phyloP scores from a whole-genome alignment of 2,329 filamentous ascomycete species.

The Coleophoma cylindrospora region DNA sequence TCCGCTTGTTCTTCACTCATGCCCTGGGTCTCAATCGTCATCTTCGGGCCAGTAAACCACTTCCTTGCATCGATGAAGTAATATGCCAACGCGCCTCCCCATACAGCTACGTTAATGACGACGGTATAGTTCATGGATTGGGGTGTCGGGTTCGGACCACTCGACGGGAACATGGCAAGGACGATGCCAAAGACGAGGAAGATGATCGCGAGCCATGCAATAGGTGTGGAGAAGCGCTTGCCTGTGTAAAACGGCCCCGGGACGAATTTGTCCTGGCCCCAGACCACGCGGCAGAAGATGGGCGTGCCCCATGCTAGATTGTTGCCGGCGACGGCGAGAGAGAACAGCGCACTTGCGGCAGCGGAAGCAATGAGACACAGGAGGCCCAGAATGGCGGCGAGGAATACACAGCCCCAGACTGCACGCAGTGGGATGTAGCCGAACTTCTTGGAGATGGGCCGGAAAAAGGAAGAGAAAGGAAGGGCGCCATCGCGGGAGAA shows the following conservation, averaged over 20 bases:
- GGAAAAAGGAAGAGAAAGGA: conserved; percentile 53
- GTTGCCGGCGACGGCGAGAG: conserved; percentile 52
- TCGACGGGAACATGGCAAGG: conserved; percentile 53
- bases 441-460: conserved; percentile 43
- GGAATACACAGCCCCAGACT: conserved; percentile 46
- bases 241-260: conserved; percentile 58
- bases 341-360: conserved; percentile 55
- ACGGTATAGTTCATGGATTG: conserved; percentile 58
- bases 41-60: conserved; percentile 55
- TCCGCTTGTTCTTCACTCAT: conserved; percentile 24
- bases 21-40: conserved; percentile 38
- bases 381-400: conserved; percentile 48
- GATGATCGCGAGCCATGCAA: conserved; percentile 46
- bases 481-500: conserved; percentile 58
- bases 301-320: conserved; percentile 56
- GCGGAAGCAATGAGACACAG: conserved; percentile 52
- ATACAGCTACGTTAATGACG: conserved; percentile 54
- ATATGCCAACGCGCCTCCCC: conserved; percentile 50
- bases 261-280: conserved; percentile 51
- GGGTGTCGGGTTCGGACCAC: conserved; percentile 44
- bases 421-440: conserved; percentile 53
- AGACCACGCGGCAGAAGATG: conserved; percentile 52
- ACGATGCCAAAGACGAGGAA: conserved; percentile 52
- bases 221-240: conserved; percentile 38
- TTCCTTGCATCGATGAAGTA: conserved; percentile 52